Evolutionary conservation across 345 rosid species (phyloP), one percentile per base, ranked within the genome.

Genomic region (Eucalyptus brandiana): DNA sequence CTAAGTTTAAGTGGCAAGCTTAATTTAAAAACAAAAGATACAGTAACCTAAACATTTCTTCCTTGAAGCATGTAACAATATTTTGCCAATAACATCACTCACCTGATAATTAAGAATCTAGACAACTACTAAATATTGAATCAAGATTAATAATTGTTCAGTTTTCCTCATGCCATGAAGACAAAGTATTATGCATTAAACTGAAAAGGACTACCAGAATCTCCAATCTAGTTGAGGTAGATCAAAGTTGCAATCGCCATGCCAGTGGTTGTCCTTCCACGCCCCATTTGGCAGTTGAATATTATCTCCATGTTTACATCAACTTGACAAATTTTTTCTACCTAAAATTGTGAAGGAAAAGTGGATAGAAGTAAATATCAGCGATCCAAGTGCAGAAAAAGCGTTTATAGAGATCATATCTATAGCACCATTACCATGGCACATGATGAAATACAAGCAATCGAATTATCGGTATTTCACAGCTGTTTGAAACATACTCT

Each of bases 281-380:
- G 95, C 87, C 99, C 98, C 98, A 97, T 97, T 96, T 97, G 99
- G 91, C 98, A 97, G 91, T 97, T 97, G 92, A 97, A 97, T 85
- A 97, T 93, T 47, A 97, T 93, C 92, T 95, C 95, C 2, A 97
- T 93, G 32, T 93, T 91, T 86, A 95, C 89, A 92, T 95, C 94
- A 58, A 96, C 95, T 56, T 90, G 93, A 91, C 97, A 97, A 92
- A 98, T 96, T 93, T 95, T 96, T 92, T 95, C 91, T 88, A 98
- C 98, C 99, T 98, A 93, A 91, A 92, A 91, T 81, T 18, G 72
- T 32, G 87, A 37, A 45, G 86, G 81, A 88, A 76, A 90, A 88
- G 30, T 60, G 34, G 44, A 83, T 14, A 54, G 17, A 40, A 26
- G 60, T 56, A 2, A 37, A 32, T 87, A 34, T 87, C n/a, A 49